Conservation (phyloP, 2,329 filamentous ascomycete genomes). For the Tolypocladium paradoxum region DNA sequence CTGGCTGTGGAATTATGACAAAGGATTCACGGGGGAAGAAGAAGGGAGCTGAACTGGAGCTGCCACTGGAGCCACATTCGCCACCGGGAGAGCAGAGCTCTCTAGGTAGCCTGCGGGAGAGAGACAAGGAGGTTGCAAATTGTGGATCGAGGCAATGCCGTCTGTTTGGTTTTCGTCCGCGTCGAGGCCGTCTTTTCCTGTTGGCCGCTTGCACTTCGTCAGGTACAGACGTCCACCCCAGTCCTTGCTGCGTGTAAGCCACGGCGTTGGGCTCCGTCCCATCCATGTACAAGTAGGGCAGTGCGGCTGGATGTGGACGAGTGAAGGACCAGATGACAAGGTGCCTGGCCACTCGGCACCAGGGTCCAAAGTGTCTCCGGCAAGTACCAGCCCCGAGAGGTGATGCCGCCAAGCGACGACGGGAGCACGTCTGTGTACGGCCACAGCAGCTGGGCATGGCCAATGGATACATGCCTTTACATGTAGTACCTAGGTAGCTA, state of each 20-base stretch:
- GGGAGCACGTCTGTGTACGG: neutral
- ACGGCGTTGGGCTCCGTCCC: neutral
- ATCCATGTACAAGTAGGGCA: neutral
- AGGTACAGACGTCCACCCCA: neutral
- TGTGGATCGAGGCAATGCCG: neutral
- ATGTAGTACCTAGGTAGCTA: too few species aligned
- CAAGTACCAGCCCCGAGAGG: neutral
- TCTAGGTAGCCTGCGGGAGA: neutral
- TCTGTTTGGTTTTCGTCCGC: neutral
- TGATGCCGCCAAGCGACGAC: neutral
- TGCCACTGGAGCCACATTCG: neutral
- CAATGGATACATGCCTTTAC: neutral
- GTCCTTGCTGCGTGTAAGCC: neutral
- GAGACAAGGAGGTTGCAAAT: neutral
- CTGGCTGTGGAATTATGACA: neutral
- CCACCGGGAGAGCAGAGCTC: neutral
- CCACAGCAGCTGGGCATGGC: neutral
- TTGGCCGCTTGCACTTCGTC: neutral
- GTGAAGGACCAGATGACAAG: neutral
- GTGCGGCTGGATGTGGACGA: neutral
- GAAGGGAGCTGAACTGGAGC: neutral
- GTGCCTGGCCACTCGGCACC: neutral
- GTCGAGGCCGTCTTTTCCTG: neutral
- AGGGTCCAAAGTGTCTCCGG: neutral
- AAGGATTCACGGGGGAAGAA: neutral